Evolutionary conservation across 129 eudicot species (phyloP), one percentile per base, ranked within the genome.

Genomic region (Saposhnikovia divaricata): DNA sequence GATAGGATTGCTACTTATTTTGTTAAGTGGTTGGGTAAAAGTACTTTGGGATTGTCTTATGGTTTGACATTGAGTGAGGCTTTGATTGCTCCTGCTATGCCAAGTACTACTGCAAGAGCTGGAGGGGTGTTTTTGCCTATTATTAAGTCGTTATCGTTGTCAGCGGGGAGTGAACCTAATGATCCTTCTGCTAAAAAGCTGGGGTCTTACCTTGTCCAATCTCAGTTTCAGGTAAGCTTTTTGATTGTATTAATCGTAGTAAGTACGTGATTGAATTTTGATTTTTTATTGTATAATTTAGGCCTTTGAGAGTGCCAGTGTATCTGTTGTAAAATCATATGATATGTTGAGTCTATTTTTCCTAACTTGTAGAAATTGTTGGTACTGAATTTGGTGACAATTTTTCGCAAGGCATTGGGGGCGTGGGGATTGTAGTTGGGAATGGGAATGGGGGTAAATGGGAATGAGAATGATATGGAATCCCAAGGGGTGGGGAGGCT

Each of bases 11-110:
- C 98, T 12, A 94, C 97, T 4, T 94, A 87, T 78, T 93, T 94
- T 75, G 97, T 94, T 4, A 93, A 88, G 74, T 90, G 93, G 98
- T 75, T 94, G 70, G 98, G 98, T 44, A 90, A 88, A 75, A 89
- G 93, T 78, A 94, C 98, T 27, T 76, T 91, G 82, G 97, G 97
- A 8, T 86, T 93, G 88, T 90, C 96, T 10, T 94, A 94, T 76
- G 97, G 98, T 55, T 84, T 94, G 88, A 90, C 96, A 59, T 34
- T 91, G 85, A 89, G 97, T 71, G 98, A 94, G 87, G 93, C 93
- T 5, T 80, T 94, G 82, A 91, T 94, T 80, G 97, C 97, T 55
- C 98, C 98, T 81, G 98, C 97, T 42, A 94, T 94, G 98, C 98
- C 97, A 4, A 91, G 97, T 70, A 91, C 98, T 28, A 94, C 98